Conservation (phyloP, 1,139 yeast species). For the Meyerozyma guilliermondii region DNA sequence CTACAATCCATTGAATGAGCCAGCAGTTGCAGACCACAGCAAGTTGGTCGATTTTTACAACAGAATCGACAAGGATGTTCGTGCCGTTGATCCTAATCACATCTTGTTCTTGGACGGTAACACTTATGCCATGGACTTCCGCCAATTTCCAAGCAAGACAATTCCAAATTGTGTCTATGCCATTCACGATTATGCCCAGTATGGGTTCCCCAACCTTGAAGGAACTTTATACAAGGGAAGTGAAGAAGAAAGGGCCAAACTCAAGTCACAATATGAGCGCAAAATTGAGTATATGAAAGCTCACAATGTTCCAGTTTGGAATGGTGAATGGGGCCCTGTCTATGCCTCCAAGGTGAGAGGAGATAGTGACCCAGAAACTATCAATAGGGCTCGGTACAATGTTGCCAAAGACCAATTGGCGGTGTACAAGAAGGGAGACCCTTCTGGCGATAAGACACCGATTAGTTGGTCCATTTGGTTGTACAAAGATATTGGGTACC, state of each 20-base stretch:
- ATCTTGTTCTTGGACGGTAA: slow-evolving; percentile 42
- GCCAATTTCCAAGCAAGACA: slow-evolving; percentile 30
- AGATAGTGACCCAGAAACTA: slow-evolving; percentile 27
- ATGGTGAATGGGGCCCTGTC: slow-evolving; percentile 49
- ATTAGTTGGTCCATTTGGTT: slow-evolving; percentile 47
- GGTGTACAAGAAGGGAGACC: slow-evolving; percentile 37
- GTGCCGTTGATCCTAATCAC: slow-evolving; percentile 39
- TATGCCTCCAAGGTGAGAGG: slow-evolving; percentile 38
- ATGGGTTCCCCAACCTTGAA: slow-evolving; percentile 36
- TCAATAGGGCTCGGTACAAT: slow-evolving; percentile 32
- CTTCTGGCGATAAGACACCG: slow-evolving; percentile 37
- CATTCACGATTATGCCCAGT: slow-evolving; percentile 39
- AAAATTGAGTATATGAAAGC: slow-evolving; percentile 35
- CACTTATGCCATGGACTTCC: slow-evolving; percentile 44
- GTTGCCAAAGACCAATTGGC: slow-evolving; percentile 39
- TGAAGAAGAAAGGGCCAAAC: slow-evolving; percentile 23
- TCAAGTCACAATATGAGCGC: slow-evolving; percentile 30
- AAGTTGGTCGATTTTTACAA: slow-evolving; percentile 32
- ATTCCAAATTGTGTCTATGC: slow-evolving; percentile 39
- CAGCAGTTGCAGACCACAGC: slow-evolving; percentile 34
- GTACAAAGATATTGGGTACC: slow-evolving; percentile 47
- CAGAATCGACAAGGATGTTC: slow-evolving; percentile 27
- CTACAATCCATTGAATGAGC: slow-evolving; percentile 45
- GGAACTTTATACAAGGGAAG: slow-evolving; percentile 27
- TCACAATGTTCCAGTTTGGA: slow-evolving; percentile 42